phyloP scores from a whole-genome alignment of 495 filamentous ascomycete genomes.

The Aspergillus egyptiacus region DNA sequence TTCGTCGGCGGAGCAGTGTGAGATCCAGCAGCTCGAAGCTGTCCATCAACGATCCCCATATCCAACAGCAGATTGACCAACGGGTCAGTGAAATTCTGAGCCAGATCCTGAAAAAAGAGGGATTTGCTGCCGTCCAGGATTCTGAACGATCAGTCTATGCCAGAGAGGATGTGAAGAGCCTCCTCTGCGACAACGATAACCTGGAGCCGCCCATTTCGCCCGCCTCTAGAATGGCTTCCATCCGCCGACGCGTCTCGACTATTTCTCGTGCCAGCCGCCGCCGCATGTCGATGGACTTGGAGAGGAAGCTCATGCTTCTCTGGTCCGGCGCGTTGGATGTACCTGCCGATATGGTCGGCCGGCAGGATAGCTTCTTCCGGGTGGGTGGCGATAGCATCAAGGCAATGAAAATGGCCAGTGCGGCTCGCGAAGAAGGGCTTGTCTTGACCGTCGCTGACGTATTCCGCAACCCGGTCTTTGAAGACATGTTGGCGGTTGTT shows the following conservation, averaged over 20 bases:
- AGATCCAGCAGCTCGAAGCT: not conserved
- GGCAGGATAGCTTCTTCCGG: constrained; percentile 8
- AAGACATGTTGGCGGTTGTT: not conserved
- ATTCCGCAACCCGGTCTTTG: constrained; percentile 3
- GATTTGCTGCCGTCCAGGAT: not conserved
- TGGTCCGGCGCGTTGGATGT: not conserved
- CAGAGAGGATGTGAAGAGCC: not conserved
- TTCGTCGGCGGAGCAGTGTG: constrained; percentile 1
- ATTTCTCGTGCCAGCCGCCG: not conserved
- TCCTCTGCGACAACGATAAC: not conserved
- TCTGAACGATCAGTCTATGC: not conserved
- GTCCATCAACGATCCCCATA: not conserved
- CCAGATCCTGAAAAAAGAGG: not conserved
- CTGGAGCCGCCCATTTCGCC: not conserved
- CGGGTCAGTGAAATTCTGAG: not conserved
- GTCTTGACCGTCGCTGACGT: not conserved
- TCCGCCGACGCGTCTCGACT: not conserved
- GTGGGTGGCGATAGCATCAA: constrained; percentile 5
- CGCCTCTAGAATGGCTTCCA: not conserved
- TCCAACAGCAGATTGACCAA: not conserved
- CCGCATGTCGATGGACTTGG: constrained; percentile 1
- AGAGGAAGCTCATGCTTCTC: not conserved
- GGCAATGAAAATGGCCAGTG: not conserved
- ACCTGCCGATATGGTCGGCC: not conserved
- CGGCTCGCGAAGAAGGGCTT: not conserved